phyloP scores from a whole-genome alignment of 306 rosid species.

The Lithocarpus polystachyus region DNA sequence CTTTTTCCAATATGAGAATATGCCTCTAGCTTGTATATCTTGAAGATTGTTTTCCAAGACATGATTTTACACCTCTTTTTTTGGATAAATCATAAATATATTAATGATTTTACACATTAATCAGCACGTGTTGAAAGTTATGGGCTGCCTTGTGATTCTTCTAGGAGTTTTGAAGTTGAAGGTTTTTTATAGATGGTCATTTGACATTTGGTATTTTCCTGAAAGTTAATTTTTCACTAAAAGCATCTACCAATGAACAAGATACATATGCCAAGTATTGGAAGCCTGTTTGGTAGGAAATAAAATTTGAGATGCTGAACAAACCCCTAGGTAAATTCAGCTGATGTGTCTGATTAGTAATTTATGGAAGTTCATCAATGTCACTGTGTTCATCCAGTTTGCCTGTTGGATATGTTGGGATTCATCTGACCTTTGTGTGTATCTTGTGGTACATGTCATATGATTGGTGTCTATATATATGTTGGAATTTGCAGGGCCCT shows the following conservation, averaged over 20 bases:
- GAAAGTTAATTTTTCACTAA: background rate
- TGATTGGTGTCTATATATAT: background rate
- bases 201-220: background rate
- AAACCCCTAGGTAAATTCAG: background rate
- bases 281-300: background rate
- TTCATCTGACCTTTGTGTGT: background rate
- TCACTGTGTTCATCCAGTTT: background rate
- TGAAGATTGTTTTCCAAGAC: background rate
- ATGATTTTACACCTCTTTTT: background rate
- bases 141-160: background rate
- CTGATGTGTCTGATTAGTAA: background rate
- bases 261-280: background rate
- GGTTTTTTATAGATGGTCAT: background rate
- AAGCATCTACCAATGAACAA: background rate
- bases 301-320: background rate
- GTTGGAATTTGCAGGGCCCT: slow-evolving; percentile 57
- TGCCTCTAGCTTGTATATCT: background rate
- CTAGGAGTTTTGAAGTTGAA: background rate
- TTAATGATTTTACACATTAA: background rate
- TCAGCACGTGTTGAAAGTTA: background rate
- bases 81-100: no score
- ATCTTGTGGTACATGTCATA: background rate
- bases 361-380: background rate
- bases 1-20: background rate
- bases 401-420: background rate